Evolutionary conservation across 306 rosid genomes (phyloP).

Genomic region (Quercus mongolica): DNA sequence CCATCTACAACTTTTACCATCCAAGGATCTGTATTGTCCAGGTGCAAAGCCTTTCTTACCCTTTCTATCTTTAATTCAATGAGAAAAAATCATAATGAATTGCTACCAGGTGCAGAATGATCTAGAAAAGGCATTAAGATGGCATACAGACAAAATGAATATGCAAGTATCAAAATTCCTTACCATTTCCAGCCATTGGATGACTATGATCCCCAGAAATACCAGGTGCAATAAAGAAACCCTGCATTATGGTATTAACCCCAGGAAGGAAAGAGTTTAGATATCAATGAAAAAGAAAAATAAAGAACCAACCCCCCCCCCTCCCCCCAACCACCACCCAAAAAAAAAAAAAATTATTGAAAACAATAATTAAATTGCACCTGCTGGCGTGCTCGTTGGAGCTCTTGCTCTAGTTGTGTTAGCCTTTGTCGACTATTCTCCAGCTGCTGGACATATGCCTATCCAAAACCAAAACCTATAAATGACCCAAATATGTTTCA

Average conservation of each 20-base stretch:
- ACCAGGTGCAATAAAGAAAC: conserved; percentile 35
- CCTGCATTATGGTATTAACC: conserved; percentile 35
- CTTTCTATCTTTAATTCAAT: not conserved
- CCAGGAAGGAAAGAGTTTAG: not conserved
- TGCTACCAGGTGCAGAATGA: not conserved
- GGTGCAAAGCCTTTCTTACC: not conserved
- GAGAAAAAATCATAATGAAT: not conserved
- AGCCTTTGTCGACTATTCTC: conserved; percentile 67
- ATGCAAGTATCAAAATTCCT: not conserved
- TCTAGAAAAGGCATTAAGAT: not conserved
- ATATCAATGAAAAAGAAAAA: not conserved
- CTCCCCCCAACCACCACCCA: no score
- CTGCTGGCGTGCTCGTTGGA: conserved; percentile 72
- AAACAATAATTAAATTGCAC: conserved; percentile 29
- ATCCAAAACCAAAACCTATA: conserved; percentile 51
- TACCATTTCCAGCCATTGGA: conserved; percentile 54
- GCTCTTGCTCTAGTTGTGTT: conserved; percentile 72
- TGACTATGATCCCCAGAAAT: conserved; percentile 41
- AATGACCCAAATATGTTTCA: conserved; percentile 37
- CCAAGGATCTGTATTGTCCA: not conserved
- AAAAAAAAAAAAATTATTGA: no score
- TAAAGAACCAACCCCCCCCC: not conserved
- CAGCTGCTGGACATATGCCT: conserved; percentile 90
- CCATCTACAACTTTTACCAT: not conserved
- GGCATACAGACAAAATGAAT: not conserved